Conservation (phyloP, 768 basidiomycete species). For the Lactarius pseudohatsudake region DNA sequence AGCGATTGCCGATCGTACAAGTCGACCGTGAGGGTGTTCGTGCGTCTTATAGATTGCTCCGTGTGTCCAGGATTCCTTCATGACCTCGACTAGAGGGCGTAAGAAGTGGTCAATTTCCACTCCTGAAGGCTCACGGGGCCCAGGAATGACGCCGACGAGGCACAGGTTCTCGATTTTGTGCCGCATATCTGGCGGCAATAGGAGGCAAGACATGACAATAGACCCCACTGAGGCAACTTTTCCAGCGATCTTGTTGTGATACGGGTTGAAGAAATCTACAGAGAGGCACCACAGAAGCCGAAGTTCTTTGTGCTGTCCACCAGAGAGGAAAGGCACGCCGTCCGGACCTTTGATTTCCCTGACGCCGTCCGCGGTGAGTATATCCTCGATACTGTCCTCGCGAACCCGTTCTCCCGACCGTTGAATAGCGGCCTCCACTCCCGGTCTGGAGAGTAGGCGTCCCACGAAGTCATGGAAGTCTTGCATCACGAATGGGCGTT, state of each 20-base stretch:
- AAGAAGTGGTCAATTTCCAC: too few species aligned
- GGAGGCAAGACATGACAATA: constrained; percentile 38
- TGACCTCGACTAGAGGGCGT: too few species aligned
- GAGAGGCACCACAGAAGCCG: constrained; percentile 36
- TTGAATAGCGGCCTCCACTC: not conserved
- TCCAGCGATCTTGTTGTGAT: constrained; percentile 35
- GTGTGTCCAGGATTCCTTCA: too few species aligned
- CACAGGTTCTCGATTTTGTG: too few species aligned
- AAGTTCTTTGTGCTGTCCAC: not conserved
- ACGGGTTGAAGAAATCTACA: constrained; percentile 41
- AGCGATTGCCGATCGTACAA: too few species aligned
- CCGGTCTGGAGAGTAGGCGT: not conserved
- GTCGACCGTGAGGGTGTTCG: too few species aligned
- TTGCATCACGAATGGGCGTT: not conserved
- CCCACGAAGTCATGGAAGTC: constrained; percentile 3
- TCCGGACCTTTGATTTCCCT: constrained; percentile 3
- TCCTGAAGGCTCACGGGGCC: too few species aligned
- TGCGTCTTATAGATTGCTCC: too few species aligned
- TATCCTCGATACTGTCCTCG: not conserved
- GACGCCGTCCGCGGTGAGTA: not conserved
- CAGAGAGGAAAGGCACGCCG: constrained; percentile 5
- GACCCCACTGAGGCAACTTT: constrained; percentile 33
- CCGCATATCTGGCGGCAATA: too few species aligned
- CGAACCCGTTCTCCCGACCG: not conserved
- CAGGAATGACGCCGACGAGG: too few species aligned